phyloP scores from a whole-genome alignment of 2,329 filamentous ascomycete species.

The Chrysoporthe austroafricana region DNA sequence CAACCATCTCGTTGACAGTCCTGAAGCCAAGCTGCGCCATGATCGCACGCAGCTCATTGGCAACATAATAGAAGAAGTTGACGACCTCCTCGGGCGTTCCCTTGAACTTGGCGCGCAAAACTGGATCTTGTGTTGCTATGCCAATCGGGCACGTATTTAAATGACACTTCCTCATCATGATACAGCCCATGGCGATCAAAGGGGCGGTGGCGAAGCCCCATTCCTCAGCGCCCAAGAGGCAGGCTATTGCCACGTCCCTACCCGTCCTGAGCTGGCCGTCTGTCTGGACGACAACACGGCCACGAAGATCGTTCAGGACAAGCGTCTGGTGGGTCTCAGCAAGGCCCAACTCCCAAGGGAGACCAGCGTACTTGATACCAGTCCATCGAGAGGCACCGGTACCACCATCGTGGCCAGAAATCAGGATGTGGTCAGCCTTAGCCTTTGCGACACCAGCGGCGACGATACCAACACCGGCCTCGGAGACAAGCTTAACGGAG shows the following conservation, averaged over 20 bases:
- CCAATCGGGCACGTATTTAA: slow-evolving; percentile 67
- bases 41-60: slow-evolving; percentile 93
- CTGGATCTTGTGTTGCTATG: slow-evolving; percentile 94
- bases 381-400: slow-evolving; percentile 97
- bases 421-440: slow-evolving; percentile 94
- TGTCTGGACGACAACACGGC: slow-evolving; percentile 93
- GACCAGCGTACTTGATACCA: slow-evolving; percentile 96
- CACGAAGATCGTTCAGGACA: slow-evolving; percentile 92
- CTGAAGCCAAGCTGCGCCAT: slow-evolving; percentile 96
- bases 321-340: slow-evolving; percentile 97
- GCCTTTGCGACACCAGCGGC: slow-evolving; percentile 97
- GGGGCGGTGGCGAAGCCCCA: slow-evolving; percentile 96
- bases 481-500: slow-evolving; percentile 96
- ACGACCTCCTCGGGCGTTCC: slow-evolving; percentile 96
- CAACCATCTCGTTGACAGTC: slow-evolving; percentile 97
- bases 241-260: slow-evolving; percentile 91
- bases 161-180: slow-evolving; percentile 87
- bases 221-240: slow-evolving; percentile 94
- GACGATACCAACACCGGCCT: slow-evolving; percentile 96
- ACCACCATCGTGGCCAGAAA: slow-evolving; percentile 95
- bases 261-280: slow-evolving; percentile 93
- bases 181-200: slow-evolving; percentile 94
- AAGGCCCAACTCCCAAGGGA: slow-evolving; percentile 95
- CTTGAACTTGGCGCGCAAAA: slow-evolving; percentile 89
- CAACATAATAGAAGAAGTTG: slow-evolving; percentile 98